These are phyloP conservation scores for Ochromonas danica DNA, from an alignment of 108 stramenopile genomes.

Conservation along the genomic window DNA sequence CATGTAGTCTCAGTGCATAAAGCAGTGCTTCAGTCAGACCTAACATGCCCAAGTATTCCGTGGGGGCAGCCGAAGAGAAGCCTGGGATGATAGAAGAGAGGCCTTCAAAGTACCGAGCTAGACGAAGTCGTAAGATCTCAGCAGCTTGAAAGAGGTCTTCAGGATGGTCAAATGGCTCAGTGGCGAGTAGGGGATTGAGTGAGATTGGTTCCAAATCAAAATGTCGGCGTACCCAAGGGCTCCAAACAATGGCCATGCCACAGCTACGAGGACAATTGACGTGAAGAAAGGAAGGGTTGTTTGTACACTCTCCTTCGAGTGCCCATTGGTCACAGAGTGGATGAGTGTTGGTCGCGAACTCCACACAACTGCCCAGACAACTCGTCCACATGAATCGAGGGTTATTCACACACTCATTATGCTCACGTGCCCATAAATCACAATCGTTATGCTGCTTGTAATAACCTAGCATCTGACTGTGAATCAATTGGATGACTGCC, in stretches of 20 bases:
- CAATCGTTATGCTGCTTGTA: no score
- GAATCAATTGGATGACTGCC: no score
- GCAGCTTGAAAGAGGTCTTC: background rate
- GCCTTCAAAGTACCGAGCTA: background rate
- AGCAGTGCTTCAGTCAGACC: conserved; percentile 20
- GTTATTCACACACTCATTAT: conserved; percentile 22
- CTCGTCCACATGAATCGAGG: conserved; percentile 26
- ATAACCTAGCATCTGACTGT: no score
- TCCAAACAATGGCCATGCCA: conserved; percentile 5
- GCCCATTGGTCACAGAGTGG: conserved; percentile 2
- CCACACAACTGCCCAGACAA: conserved; percentile 27
- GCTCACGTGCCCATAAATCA: background rate
- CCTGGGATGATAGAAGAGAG: background rate
- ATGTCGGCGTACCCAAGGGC: background rate
- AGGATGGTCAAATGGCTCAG: background rate
- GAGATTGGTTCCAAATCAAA: background rate
- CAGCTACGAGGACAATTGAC: conserved; percentile 24
- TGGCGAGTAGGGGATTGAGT: background rate
- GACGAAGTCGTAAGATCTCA: background rate
- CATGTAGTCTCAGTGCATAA: conserved; percentile 11
- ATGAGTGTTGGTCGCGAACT: background rate
- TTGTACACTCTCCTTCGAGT: conserved; percentile 20
- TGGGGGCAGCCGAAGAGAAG: background rate
- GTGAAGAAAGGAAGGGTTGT: conserved; percentile 20
- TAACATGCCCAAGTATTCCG: conserved; percentile 6